Base-by-base conservation (phyloP, 2,329 filamentous ascomycete genomes). In the Fusarium keratoplasticum region DNA sequence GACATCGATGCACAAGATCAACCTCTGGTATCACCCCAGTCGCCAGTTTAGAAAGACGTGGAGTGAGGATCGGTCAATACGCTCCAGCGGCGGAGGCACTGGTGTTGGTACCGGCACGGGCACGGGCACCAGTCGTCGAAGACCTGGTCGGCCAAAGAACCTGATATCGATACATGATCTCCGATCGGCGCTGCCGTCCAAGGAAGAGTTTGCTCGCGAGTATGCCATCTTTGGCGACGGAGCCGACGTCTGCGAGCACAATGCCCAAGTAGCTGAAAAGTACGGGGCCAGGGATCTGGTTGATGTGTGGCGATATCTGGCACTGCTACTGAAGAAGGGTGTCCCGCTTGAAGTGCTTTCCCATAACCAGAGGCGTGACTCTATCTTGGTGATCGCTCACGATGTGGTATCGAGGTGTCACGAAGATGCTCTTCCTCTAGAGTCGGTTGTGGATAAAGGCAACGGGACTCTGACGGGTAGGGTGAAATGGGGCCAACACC, bases 171-270 rank as follows among this genome's bases (percentile, higher is more conserved):
- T 98, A 42, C 88, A 95, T 77, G 88, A 94, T 71, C 81, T 97
- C 29, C 89, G 90, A 11, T 85, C 89, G 57, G 81, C 95, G 14
- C 84, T 98, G n/a, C 95, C 95, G 0, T 93, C 94, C 4, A 96
- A 95, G 81, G 88, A 88, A 68, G 88, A 91, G 64, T 88, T 98
- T 70, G 96, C 95, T 2, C 86, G 90, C 66, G 90, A 93, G 74
- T 99, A 98, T 82, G 89, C 89, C 27, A 93, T 98, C 16, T 95
- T 96, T 80, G 95, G 95, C 5, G 91, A 95, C 70, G 93, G 93
- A 1, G 89, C 91, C n/a, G 89, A 93, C 40, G 91, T 98, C 5
- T 98, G 96, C 82, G 87, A 89, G 52, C 93, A 97, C 77, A 99
- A 99, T 81, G 94, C 95, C 10, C 84, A 84, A 2, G 91, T 97